These are phyloP conservation scores for Saccharomycopsis hybrid DNA, from an alignment of 1,139 yeast species.

Conservation along the genomic window DNA sequence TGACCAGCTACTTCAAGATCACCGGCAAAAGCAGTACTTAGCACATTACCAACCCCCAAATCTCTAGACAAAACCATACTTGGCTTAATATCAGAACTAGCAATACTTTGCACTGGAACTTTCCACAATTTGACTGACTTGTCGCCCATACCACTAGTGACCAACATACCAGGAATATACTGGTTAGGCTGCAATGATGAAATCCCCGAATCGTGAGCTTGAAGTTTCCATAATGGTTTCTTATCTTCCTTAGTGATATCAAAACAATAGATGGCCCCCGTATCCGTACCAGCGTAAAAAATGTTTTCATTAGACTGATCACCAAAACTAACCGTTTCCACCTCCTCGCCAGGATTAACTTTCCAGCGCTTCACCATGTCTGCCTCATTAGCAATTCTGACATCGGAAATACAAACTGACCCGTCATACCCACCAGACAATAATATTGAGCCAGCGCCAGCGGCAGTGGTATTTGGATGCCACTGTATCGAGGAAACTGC, in stretches of 20 bases:
- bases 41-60: constrained; percentile 91
- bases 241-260: constrained; percentile 64
- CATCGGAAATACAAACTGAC: constrained; percentile 72
- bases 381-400: constrained; percentile 62
- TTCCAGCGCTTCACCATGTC: constrained; percentile 57
- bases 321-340: constrained; percentile 73
- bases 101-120: constrained; percentile 27
- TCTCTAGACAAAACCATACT: constrained; percentile 89
- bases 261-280: constrained; percentile 83
- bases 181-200: constrained; percentile 71
- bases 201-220: constrained; percentile 94
- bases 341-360: constrained; percentile 67
- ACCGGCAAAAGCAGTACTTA: constrained; percentile 76
- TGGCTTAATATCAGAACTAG: constrained; percentile 46
- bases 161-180: constrained; percentile 65
- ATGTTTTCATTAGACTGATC: constrained; percentile 43
- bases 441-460: constrained; percentile 55
- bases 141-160: constrained; percentile 90
- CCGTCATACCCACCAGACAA: constrained; percentile 93
- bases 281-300: constrained; percentile 87
- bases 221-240: constrained; percentile 86
- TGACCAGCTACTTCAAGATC: constrained; percentile 85
- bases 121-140: constrained; percentile 86
- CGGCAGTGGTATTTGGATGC: constrained; percentile 17
- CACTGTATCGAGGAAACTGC: constrained; percentile 21